Conservation (phyloP, 2,329 filamentous ascomycete genomes). For the Dactylella cylindrospora region DNA sequence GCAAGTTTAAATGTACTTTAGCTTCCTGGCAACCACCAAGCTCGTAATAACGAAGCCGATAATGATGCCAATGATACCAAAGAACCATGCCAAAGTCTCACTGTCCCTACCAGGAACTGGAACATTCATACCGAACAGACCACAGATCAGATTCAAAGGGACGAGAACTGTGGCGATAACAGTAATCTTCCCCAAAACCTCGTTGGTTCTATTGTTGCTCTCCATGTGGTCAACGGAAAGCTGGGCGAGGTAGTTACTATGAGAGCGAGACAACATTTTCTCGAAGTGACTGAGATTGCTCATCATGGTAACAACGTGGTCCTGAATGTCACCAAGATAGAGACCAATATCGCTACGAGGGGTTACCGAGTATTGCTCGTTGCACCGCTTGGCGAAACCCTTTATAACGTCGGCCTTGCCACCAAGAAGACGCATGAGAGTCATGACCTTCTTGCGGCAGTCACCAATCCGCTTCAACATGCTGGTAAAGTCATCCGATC, state of each 20-base stretch:
- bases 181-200: constrained; percentile 90
- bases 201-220: constrained; percentile 89
- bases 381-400: constrained; percentile 96
- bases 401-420: constrained; percentile 99
- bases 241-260: constrained; percentile 97
- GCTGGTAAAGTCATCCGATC: constrained; percentile 75
- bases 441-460: constrained; percentile 96
- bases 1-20: constrained; percentile 34
- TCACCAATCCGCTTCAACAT: constrained; percentile 93
- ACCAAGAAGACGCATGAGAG: constrained; percentile 83
- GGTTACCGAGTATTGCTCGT: constrained; percentile 95
- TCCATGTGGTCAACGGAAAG: constrained; percentile 77
- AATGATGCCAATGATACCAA: constrained; percentile 56
- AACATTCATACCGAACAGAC: constrained; percentile 98
- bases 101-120: constrained; percentile 89
- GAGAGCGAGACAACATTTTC: constrained; percentile 85
- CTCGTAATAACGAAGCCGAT: constrained; percentile 31
- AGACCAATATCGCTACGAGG: constrained; percentile 94
- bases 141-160: constrained; percentile 98
- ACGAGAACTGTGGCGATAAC: constrained; percentile 95
- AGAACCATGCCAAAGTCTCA: constrained; percentile 77
- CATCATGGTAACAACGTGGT: constrained; percentile 99
- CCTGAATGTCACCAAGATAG: constrained; percentile 96
- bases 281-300: constrained; percentile 94
- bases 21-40: constrained; percentile 18